Evolutionary conservation across 257 asterid species (phyloP).

Genomic region (Henckelia pumila): DNA sequence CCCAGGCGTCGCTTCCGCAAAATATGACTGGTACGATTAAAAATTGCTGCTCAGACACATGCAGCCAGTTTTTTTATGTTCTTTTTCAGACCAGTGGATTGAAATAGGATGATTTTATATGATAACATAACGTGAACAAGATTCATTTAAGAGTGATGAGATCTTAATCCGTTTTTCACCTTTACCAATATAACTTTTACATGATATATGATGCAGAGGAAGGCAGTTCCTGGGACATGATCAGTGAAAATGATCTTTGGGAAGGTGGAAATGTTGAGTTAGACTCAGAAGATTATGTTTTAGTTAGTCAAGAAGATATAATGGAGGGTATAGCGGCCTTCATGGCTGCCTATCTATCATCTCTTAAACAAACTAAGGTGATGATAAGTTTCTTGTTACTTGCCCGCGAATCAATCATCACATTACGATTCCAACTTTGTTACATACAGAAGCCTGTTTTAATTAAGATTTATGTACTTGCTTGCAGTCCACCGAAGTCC

Average conservation of each 20-base stretch:
- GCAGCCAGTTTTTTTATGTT: neutral
- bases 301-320: slow-evolving; percentile 96
- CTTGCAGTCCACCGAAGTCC: neutral
- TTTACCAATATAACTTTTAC: slow-evolving; percentile 19
- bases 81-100: slow-evolving; percentile 17
- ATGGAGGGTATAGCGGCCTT: slow-evolving; percentile 95
- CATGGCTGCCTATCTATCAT: slow-evolving; percentile 92
- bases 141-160: neutral
- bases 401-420: slow-evolving; percentile 16
- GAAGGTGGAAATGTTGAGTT: slow-evolving; percentile 62
- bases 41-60: neutral
- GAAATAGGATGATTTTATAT: neutral
- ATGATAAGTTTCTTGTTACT: slow-evolving; percentile 12
- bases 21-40: slow-evolving; percentile 53
- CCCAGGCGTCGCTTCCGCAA: slow-evolving; percentile 69
- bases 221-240: slow-evolving; percentile 91
- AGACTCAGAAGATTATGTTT: slow-evolving; percentile 76
- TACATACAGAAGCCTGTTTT: slow-evolving; percentile 11
- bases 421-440: slow-evolving; percentile 16
- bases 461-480: slow-evolving; percentile 6
- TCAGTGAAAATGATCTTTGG: slow-evolving; percentile 83
- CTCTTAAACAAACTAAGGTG: slow-evolving; percentile 94
- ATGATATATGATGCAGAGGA: slow-evolving; percentile 61
- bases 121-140: neutral
- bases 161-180: neutral